Conservation (phyloP, 2,329 filamentous ascomycete species). For the Fusarium keratoplasticum region DNA sequence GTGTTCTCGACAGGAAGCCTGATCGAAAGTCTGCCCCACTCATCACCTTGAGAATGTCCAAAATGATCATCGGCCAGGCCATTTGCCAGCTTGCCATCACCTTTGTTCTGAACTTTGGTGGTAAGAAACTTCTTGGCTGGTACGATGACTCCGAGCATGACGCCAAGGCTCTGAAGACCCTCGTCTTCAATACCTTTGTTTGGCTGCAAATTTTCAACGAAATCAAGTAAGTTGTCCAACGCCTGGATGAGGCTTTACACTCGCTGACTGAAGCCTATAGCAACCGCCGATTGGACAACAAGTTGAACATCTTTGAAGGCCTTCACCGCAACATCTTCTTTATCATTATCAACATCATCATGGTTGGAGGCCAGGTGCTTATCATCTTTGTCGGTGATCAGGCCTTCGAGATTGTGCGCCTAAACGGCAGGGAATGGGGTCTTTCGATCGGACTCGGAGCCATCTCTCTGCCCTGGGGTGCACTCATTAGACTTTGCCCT, state of each 20-base stretch:
- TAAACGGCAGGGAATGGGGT: slow-evolving; percentile 83
- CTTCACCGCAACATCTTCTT: slow-evolving; percentile 85
- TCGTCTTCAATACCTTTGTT: slow-evolving; percentile 78
- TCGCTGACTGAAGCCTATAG: slow-evolving; percentile 72
- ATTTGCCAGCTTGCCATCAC: slow-evolving; percentile 70
- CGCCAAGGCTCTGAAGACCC: slow-evolving; percentile 61
- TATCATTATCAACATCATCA: slow-evolving; percentile 80
- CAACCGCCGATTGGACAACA: slow-evolving; percentile 80
- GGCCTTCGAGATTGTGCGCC: slow-evolving; percentile 74
- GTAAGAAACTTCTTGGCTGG: slow-evolving; percentile 62
- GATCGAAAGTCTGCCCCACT: slow-evolving; percentile 75
- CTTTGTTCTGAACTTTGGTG: slow-evolving; percentile 71
- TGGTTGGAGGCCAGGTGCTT: slow-evolving; percentile 85
- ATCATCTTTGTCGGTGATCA: slow-evolving; percentile 85
- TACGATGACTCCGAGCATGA: slow-evolving; percentile 47
- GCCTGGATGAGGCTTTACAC: slow-evolving; percentile 67
- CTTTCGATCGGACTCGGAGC: slow-evolving; percentile 82
- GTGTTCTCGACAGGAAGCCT: slow-evolving; percentile 67
- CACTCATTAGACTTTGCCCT: slow-evolving; percentile 79
- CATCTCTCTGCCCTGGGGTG: slow-evolving; percentile 79
- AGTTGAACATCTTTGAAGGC: slow-evolving; percentile 88
- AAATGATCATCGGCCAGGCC: slow-evolving; percentile 72
- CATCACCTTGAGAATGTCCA: slow-evolving; percentile 76
- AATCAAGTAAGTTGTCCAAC: slow-evolving; percentile 64
- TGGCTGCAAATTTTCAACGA: slow-evolving; percentile 81